phyloP scores from a whole-genome alignment of 768 basidiomycete species.

The Podaxis carcinomalis region DNA sequence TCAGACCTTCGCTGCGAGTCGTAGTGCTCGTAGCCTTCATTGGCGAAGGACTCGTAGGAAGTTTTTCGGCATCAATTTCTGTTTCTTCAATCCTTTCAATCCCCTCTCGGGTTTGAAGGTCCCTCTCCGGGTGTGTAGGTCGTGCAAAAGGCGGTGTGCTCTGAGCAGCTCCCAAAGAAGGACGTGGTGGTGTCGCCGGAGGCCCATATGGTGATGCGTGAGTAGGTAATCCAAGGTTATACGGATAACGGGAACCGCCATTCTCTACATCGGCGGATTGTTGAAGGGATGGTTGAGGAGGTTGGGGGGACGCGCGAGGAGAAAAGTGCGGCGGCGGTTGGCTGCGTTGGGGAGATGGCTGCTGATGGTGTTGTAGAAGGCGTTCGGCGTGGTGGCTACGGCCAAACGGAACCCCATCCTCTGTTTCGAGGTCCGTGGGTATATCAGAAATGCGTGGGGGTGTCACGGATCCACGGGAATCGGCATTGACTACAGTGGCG shows the following conservation, averaged over 20 bases:
- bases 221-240: slow-evolving; percentile 25
- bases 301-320: slow-evolving; percentile 22
- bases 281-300: slow-evolving; percentile 5
- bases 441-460: slow-evolving; percentile 41
- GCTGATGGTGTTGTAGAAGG: slow-evolving; percentile 39
- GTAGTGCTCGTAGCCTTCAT: slow-evolving; percentile 21
- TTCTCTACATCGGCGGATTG: slow-evolving; percentile 16
- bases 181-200: slow-evolving; percentile 32
- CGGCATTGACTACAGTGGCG: slow-evolving; percentile 14
- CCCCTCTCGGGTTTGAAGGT: slow-evolving; percentile 24
- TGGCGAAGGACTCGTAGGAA: slow-evolving; percentile 35
- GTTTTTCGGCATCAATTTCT: slow-evolving; percentile 23
- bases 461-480: slow-evolving; percentile 25
- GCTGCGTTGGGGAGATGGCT: slow-evolving; percentile 26
- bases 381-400: slow-evolving; percentile 59
- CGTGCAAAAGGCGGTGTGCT: slow-evolving; percentile 35
- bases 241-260: slow-evolving; percentile 20
- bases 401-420: slow-evolving; percentile 61
- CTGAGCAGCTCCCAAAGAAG: slow-evolving; percentile 23
- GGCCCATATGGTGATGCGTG: slow-evolving; percentile 28
- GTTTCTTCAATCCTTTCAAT: slow-evolving; percentile 20
- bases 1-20: slow-evolving; percentile 21
- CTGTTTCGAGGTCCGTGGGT: slow-evolving; percentile 55
- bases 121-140: slow-evolving; percentile 30
- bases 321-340: slow-evolving; percentile 28